These are phyloP conservation scores for Ballota nigra DNA, from an alignment of 257 asterid species.

Conservation along the genomic window DNA sequence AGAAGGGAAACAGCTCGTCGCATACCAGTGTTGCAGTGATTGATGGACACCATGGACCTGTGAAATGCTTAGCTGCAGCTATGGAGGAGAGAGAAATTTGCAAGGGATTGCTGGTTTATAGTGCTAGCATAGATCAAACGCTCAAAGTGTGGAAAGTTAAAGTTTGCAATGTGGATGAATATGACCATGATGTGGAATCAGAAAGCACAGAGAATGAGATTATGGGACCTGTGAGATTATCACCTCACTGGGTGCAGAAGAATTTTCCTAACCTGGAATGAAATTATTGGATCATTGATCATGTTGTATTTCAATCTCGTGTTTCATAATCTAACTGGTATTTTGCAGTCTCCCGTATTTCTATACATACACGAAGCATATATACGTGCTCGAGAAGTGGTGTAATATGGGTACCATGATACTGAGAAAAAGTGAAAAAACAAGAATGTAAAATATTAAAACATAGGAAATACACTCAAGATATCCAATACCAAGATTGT, in stretches of 20 bases:
- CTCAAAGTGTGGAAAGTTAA: slow-evolving; percentile 55
- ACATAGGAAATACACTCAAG: background rate
- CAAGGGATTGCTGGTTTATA: slow-evolving; percentile 42
- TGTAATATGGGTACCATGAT: background rate
- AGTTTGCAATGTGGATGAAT: slow-evolving; percentile 33
- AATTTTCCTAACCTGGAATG: background rate
- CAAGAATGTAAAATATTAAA: background rate
- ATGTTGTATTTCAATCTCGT: background rate
- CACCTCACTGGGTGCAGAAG: background rate
- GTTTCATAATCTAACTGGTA: background rate
- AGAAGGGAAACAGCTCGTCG: slow-evolving; percentile 24
- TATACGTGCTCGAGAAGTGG: background rate
- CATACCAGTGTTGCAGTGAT: slow-evolving; percentile 52
- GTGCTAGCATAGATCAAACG: slow-evolving; percentile 53
- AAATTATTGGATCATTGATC: background rate
- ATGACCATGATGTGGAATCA: background rate
- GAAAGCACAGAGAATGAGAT: background rate
- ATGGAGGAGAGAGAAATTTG: slow-evolving; percentile 33
- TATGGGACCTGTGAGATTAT: background rate
- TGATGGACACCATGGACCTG: slow-evolving; percentile 63
- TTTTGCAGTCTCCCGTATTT: background rate
- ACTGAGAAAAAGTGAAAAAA: background rate
- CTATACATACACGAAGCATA: background rate
- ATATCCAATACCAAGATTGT: background rate
- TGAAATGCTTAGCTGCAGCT: slow-evolving; percentile 52